Evolutionary conservation across 305 asterid species (phyloP).

Genomic region (Fraxinus albicans): DNA sequence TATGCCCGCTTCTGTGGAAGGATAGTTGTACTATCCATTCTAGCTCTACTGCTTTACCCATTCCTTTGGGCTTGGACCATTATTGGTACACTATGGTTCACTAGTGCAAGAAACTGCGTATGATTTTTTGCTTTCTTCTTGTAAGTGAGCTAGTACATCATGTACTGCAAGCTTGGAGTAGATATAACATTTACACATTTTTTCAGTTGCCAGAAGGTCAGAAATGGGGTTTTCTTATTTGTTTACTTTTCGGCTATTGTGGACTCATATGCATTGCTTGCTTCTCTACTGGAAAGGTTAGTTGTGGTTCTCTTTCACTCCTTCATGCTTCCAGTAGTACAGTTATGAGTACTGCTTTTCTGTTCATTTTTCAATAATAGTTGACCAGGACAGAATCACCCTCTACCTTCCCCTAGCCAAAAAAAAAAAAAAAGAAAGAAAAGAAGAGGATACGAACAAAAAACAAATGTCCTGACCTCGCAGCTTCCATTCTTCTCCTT

Average conservation of each 20-base stretch:
- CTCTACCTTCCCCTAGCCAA: not conserved
- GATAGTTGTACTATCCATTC: slow-evolving; percentile 70
- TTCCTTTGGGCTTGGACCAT: slow-evolving; percentile 84
- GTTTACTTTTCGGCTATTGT: slow-evolving; percentile 95
- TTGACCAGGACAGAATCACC: not conserved
- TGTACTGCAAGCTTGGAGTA: slow-evolving; percentile 18
- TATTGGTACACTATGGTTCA: slow-evolving; percentile 82
- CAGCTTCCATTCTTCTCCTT: not conserved
- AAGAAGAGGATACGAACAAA: not conserved
- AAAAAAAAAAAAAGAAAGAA: not conserved
- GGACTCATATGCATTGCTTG: slow-evolving; percentile 86
- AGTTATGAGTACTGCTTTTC: not conserved
- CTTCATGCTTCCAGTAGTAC: not conserved
- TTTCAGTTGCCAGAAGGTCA: slow-evolving; percentile 95
- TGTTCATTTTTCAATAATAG: not conserved
- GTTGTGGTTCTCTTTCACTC: slow-evolving; percentile 22
- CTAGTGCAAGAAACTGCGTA: slow-evolving; percentile 68
- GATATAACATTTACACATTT: slow-evolving; percentile 19
- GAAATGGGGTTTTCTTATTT: slow-evolving; percentile 96
- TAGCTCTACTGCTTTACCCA: slow-evolving; percentile 67
- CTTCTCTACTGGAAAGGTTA: slow-evolving; percentile 79
- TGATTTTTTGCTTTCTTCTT: slow-evolving; percentile 29
- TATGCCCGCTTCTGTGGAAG: slow-evolving; percentile 78
- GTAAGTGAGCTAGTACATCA: slow-evolving; percentile 3
- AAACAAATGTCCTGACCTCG: not conserved